Evolutionary conservation across 495 filamentous ascomycete species (phyloP).

Genomic region (Lasiosphaeria hispida): DNA sequence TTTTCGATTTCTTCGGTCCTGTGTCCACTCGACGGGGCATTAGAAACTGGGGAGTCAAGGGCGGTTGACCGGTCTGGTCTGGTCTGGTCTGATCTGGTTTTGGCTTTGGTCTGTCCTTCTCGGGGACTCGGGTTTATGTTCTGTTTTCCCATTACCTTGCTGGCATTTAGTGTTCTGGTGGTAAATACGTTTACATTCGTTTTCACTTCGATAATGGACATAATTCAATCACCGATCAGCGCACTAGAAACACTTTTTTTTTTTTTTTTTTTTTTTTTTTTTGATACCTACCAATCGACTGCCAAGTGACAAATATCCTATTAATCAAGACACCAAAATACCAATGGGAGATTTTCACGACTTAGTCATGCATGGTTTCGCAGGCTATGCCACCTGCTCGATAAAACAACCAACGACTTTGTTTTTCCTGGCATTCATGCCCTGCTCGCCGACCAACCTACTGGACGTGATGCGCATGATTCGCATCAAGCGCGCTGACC

Average conservation of each 20-base stretch:
- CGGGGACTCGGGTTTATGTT: background rate
- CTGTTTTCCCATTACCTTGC: background rate
- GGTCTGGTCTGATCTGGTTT: background rate
- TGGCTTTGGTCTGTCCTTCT: background rate
- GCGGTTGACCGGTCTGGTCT: background rate
- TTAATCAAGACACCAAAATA: too few species aligned
- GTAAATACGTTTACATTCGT: conserved; percentile 6
- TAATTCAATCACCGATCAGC: background rate
- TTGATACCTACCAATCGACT: too few species aligned
- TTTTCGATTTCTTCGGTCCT: background rate
- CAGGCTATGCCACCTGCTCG: too few species aligned
- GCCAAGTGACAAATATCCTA: too few species aligned
- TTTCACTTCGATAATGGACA: conserved; percentile 6
- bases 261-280: too few species aligned
- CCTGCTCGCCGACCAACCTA: too few species aligned
- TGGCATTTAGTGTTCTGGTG: background rate
- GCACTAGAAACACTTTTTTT: background rate
- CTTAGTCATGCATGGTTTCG: too few species aligned
- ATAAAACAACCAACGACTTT: too few species aligned
- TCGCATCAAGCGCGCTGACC: too few species aligned
- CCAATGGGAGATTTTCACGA: too few species aligned
- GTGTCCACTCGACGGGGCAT: conserved; percentile 5
- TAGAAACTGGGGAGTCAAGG: conserved; percentile 2
- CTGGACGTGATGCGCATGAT: too few species aligned
- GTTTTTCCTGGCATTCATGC: too few species aligned